Evolutionary conservation across 1,139 yeast genomes (phyloP), one percentile per base, ranked within the genome.

Genomic region (Kodamaea derodonti): DNA sequence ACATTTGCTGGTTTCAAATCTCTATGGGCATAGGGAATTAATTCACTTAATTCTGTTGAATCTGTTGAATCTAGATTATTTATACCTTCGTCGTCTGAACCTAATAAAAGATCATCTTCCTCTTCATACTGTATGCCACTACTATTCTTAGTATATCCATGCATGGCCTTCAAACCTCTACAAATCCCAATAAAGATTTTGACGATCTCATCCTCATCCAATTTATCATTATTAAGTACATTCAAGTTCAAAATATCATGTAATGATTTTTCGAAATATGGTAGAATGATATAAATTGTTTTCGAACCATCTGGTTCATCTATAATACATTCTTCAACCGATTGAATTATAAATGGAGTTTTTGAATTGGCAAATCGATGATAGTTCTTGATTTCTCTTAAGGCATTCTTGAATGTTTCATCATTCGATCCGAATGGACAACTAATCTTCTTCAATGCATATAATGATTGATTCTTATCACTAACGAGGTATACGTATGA

Each of bases 1-100:
- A 88, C 77, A 52, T 87, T 88, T 1, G 92, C 95, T 0, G 97
- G 97, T 49, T 87, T 88, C 37, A 90, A 61, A 54, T 88, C 96
- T 40, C 88, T 65, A 55, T 88, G 97, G 0, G 95, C 95, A 56
- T 74, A 87, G 1, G 95, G 85, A 2, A 73, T 67, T 27, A 76
- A 60, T 38, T 79, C 84, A 11, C 31, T 31, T 40, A 83, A 51
- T 39, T 80, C 84, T 3, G 81, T 69, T 1, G 2, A 62, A 12
- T 7, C 6, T 8, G 28, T n/a, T 10, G 15, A 13, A 24, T 14
- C 13, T 24, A 24, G 14, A 11, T 12, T 25, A 60, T 40, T 39
- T 17, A 29, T 28, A 33, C 32, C 38, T 14, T 51, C 58, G 24
- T 55, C 65, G 7, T 36, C 43, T 11, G 42, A 24, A 6, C 43